Base-by-base conservation (phyloP, 305 asterid species). In the Rubia balearica region DNA sequence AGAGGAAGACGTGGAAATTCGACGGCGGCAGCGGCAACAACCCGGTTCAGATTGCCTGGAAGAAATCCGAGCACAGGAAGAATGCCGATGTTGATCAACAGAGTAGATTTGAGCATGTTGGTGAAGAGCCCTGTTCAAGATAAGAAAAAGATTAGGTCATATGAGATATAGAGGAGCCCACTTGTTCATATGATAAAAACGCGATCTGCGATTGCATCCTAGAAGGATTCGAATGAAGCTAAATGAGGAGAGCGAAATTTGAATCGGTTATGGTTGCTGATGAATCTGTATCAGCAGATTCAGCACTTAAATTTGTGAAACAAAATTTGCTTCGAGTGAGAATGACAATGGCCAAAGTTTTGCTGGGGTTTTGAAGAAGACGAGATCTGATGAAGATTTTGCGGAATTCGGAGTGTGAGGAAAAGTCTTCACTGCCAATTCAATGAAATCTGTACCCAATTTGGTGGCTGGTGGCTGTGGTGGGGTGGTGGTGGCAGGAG, bases 41-140 rank as follows among this genome's bases (percentile, higher is more conserved):
- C n/a, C 86, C 90, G 57, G 67, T 83, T 75, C 89, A 82, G 77
- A 82, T 88, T 69, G 80, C 85, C 0, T 72, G 75, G 61, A 81
- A 81, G 73, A 85, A 85, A 84, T 88, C 96, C 75, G 90, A 84
- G 72, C 33, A 73, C 80, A 63, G 46, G 66, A 85, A 76, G 76
- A 79, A 75, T 77, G 65, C 68, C 66, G 85, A 85, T 56, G 85
- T 16, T 17, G 21, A 51, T 51, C 49, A 81, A 36, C 70, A 75
- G 60, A 73, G 71, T 41, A n/a, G 85, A 83, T 66, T 62, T 63
- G 74, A 73, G 75, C 45, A 78, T 40, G 42, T 56, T 74, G 40
- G 61, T 12, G 82, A 83, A 61, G 67, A 85, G 79, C 63, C 86
- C 90, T 22, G 53, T 64, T 76, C 67, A 75, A 65, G 46, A 61